A percentile compares a stretch with the other conserved stretches of the same genome.
Evolutionary conservation across 352 stramenopile genomes (phyloP).

Genomic region (Globisporangium alternatum): DNA sequence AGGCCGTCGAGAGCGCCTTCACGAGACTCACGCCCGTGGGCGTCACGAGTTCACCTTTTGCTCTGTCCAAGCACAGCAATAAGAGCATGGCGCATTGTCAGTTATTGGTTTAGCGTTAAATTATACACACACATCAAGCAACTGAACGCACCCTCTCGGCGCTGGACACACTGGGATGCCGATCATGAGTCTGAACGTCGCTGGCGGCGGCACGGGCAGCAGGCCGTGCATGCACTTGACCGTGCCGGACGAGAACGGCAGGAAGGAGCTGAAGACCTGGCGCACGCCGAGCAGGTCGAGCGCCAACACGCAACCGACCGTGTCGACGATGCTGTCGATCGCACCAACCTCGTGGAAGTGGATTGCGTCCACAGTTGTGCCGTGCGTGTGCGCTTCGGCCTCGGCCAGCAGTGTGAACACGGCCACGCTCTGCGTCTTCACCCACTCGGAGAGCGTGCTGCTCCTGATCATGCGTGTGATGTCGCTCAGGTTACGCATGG

Average conservation of each 20-base stretch:
- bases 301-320: conserved; percentile 92
- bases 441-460: conserved; percentile 81
- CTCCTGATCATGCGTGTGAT: conserved; percentile 87
- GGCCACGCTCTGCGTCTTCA: conserved; percentile 86
- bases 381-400: conserved; percentile 94
- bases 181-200: conserved; percentile 94
- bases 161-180: conserved; percentile 91
- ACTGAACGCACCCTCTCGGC: conserved; percentile 60
- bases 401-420: conserved; percentile 92
- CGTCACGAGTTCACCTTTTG: conserved; percentile 93
- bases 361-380: conserved; percentile 89
- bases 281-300: conserved; percentile 91
- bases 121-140: not conserved
- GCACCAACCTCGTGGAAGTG: conserved; percentile 98
- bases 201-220: conserved; percentile 93
- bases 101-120: not conserved
- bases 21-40: conserved; percentile 95
- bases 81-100: not conserved
- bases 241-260: conserved; percentile 91
- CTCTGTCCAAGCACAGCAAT: conserved; percentile 25
- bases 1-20: conserved; percentile 77
- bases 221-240: conserved; percentile 95
- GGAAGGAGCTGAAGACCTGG: conserved; percentile 76
- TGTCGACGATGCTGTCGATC: conserved; percentile 97
- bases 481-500: conserved; percentile 89